phyloP scores from a whole-genome alignment of 2,329 filamentous ascomycete species.

The Diplodia intermedia region DNA sequence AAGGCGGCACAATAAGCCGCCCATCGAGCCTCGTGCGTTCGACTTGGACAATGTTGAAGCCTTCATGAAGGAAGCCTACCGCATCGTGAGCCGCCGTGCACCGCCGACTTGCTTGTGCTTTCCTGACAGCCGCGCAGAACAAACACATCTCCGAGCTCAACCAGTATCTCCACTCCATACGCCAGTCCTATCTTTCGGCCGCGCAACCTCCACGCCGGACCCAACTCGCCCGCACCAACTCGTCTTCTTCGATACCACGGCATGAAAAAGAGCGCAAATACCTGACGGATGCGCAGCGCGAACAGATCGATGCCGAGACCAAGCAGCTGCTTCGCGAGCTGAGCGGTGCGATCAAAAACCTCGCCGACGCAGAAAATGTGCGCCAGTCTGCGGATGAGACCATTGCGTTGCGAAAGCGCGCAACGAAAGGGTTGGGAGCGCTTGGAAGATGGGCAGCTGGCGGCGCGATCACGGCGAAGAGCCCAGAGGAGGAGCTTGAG shows the following conservation, averaged over 20 bases:
- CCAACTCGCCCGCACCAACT: slow-evolving; percentile 53
- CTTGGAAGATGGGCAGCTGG: slow-evolving; percentile 72
- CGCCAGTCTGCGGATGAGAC: slow-evolving; percentile 77
- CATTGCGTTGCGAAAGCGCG: slow-evolving; percentile 74
- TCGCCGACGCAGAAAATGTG: slow-evolving; percentile 82
- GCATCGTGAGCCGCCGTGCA: slow-evolving; percentile 71
- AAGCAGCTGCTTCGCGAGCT: slow-evolving; percentile 86
- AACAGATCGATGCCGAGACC: slow-evolving; percentile 85
- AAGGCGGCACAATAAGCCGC: slow-evolving; percentile 62
- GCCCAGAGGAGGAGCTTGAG: slow-evolving; percentile 71
- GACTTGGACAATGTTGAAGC: slow-evolving; percentile 67
- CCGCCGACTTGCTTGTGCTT: slow-evolving; percentile 32
- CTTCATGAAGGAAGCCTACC: slow-evolving; percentile 92
- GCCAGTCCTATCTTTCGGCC: slow-evolving; percentile 89
- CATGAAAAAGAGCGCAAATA: slow-evolving; percentile 58
- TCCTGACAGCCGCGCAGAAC: slow-evolving; percentile 65
- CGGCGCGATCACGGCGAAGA: slow-evolving; percentile 59
- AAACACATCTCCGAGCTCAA: slow-evolving; percentile 82
- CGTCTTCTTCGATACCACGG: slow-evolving; percentile 41
- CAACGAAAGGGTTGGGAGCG: slow-evolving; percentile 66
- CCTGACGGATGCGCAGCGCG: slow-evolving; percentile 81
- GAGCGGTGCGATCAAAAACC: slow-evolving; percentile 77
- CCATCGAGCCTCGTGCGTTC: slow-evolving; percentile 55
- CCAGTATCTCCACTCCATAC: slow-evolving; percentile 79
- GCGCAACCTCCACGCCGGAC: slow-evolving; percentile 65